Percentiles rank a stretch among this genome's conserved stretches.
These are phyloP conservation scores for Talaromyces trachyspermus DNA, from an alignment of 495 filamentous ascomycete species.

Conservation along the genomic window DNA sequence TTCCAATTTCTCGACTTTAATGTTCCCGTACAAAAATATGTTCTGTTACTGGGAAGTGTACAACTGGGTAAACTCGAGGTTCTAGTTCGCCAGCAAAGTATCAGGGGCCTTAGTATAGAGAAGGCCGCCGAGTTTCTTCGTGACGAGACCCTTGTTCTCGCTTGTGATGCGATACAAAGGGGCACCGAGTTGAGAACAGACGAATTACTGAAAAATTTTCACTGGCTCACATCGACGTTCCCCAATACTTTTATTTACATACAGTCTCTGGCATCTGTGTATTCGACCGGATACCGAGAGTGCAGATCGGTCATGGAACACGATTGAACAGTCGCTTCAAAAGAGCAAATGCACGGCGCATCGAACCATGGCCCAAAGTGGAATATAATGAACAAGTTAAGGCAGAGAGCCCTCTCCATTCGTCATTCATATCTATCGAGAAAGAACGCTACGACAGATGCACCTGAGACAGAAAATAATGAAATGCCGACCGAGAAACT, in stretches of 20 bases:
- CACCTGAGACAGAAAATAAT: background rate
- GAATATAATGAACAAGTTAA: slow-evolving; percentile 16
- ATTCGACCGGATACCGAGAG: slow-evolving; percentile 14
- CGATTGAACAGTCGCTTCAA: slow-evolving; percentile 16
- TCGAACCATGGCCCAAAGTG: slow-evolving; percentile 13
- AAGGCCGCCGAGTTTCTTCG: slow-evolving; percentile 13
- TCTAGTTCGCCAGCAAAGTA: slow-evolving; percentile 18
- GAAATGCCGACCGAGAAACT: background rate
- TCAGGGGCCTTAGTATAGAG: slow-evolving; percentile 12
- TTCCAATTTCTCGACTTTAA: slow-evolving; percentile 19
- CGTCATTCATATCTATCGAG: slow-evolving; percentile 10
- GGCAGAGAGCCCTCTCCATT: slow-evolving; percentile 20
- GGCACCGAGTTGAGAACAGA: slow-evolving; percentile 17
- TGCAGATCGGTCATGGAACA: slow-evolving; percentile 16
- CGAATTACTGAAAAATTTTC: slow-evolving; percentile 21
- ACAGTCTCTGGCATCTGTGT: slow-evolving; percentile 27
- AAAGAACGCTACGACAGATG: background rate
- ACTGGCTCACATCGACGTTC: slow-evolving; percentile 22
- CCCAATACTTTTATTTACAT: slow-evolving; percentile 24
- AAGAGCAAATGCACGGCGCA: slow-evolving; percentile 10
- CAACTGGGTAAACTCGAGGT: slow-evolving; percentile 20
- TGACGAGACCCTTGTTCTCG: too few relatives aligned
- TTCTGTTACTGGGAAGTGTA: slow-evolving; percentile 17
- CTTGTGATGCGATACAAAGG: slow-evolving; percentile 15
- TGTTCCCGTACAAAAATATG: slow-evolving; percentile 26